Percentiles rank a stretch among this genome's conserved stretches.
Evolutionary conservation across 768 basidiomycete genomes (phyloP).

Genomic region (Boletus pseudopeckii): DNA sequence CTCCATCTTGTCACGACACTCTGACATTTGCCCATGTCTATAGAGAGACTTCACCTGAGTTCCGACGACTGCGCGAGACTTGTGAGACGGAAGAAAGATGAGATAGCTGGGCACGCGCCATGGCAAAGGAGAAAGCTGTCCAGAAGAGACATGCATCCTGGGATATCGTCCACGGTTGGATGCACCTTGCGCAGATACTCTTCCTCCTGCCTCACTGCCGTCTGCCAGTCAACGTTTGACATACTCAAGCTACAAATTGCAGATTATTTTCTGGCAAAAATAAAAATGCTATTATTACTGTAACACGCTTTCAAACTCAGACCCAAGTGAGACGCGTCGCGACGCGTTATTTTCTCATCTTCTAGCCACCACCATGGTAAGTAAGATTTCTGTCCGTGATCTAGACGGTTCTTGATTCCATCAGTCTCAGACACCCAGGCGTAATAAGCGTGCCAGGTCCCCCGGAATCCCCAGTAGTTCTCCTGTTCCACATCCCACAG

Average conservation of each 20-base stretch:
- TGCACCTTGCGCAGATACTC: slow-evolving; percentile 60
- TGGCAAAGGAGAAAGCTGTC: slow-evolving; percentile 72
- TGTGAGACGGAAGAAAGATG: slow-evolving; percentile 10
- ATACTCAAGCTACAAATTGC: slow-evolving; percentile 23
- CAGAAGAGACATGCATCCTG: slow-evolving; percentile 74
- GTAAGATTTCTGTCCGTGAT: slow-evolving; percentile 6
- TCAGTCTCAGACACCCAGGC: slow-evolving; percentile 45
- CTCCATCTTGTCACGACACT: slow-evolving; percentile 75
- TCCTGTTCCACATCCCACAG: slow-evolving; percentile 42
- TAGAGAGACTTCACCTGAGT: slow-evolving; percentile 84
- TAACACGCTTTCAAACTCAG: slow-evolving; percentile 45
- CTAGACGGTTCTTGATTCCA: not conserved
- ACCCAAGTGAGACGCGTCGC: slow-evolving; percentile 38
- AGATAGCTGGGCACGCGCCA: slow-evolving; percentile 37
- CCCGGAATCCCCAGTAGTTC: slow-evolving; percentile 46
- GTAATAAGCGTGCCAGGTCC: slow-evolving; percentile 62
- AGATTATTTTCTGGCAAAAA: slow-evolving; percentile 4
- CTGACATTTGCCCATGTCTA: slow-evolving; percentile 70
- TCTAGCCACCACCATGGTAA: slow-evolving; percentile 37
- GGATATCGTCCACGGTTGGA: slow-evolving; percentile 76
- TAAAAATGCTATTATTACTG: not conserved
- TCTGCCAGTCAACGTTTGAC: slow-evolving; percentile 47
- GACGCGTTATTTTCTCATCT: slow-evolving; percentile 37
- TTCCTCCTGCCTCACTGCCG: slow-evolving; percentile 63
- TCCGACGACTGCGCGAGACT: slow-evolving; percentile 54